These are phyloP conservation scores for Colletotrichum neosansevieriae DNA, from an alignment of 2,329 filamentous ascomycete genomes.

Conservation along the genomic window DNA sequence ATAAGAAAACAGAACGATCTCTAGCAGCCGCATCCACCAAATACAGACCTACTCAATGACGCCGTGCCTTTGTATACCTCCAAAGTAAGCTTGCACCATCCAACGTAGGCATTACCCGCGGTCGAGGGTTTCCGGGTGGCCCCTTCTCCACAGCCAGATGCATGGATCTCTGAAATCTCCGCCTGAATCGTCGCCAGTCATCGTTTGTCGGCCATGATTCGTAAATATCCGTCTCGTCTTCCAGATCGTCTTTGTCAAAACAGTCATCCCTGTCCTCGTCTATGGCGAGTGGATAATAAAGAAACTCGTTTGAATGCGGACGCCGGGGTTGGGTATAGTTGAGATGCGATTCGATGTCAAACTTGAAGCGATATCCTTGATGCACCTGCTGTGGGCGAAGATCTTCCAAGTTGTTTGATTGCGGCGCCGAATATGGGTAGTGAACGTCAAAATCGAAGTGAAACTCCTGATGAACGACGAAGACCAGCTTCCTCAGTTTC, in stretches of 20 bases:
- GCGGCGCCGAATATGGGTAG: conserved; percentile 42
- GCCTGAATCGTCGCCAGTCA: conserved; percentile 54
- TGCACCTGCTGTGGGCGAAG: conserved; percentile 55
- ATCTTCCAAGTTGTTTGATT: conserved; percentile 35
- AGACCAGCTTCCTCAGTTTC: conserved; percentile 55
- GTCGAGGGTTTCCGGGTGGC: conserved; percentile 24
- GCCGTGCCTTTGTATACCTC: conserved; percentile 39
- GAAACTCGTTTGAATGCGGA: conserved; percentile 56
- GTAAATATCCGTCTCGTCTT: conserved; percentile 47
- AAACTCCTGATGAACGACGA: conserved; percentile 62
- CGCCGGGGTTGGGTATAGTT: conserved; percentile 56
- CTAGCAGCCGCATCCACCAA: neutral
- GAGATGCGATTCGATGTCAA: conserved; percentile 60
- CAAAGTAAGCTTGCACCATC: conserved; percentile 41
- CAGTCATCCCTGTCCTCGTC: conserved; percentile 47
- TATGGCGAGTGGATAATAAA: conserved; percentile 52
- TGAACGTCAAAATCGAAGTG: conserved; percentile 57
- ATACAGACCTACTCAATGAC: conserved; percentile 3
- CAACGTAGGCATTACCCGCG: conserved; percentile 33
- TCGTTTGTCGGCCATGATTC: conserved; percentile 56
- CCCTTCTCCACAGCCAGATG: conserved; percentile 49
- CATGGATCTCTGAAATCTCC: conserved; percentile 50
- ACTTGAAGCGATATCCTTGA: conserved; percentile 60
- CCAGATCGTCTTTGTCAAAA: conserved; percentile 40
- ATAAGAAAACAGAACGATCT: neutral